A percentile compares a stretch with the other conserved stretches of the same genome.
These are phyloP conservation scores for Citrullus amarus DNA, from an alignment of 306 rosid species.

Conservation along the genomic window DNA sequence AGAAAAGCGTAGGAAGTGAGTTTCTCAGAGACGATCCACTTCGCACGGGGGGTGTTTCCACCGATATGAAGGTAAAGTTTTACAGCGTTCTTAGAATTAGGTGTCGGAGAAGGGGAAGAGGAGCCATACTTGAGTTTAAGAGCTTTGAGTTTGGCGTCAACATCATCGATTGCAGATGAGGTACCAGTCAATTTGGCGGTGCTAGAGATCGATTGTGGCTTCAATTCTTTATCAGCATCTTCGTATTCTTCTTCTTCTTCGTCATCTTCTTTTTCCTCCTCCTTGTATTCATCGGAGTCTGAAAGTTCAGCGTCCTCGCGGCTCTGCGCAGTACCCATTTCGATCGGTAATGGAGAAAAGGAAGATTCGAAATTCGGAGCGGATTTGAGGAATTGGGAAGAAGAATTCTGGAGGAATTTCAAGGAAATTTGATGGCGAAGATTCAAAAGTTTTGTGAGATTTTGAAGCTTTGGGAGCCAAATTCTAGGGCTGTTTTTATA, in stretches of 20 bases:
- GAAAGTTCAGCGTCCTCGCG: constrained; percentile 55
- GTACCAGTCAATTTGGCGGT: constrained; percentile 11
- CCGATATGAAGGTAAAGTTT: constrained; percentile 90
- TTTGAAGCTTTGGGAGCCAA: neutral
- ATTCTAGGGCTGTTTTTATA: neutral
- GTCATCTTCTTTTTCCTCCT: constrained; percentile 22
- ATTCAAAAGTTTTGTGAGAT: neutral
- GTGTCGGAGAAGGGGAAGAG: constrained; percentile 16
- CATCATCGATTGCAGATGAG: constrained; percentile 28
- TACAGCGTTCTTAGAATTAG: constrained; percentile 40
- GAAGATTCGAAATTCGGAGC: neutral
- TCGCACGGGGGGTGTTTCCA: constrained; percentile 67
- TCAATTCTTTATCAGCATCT: constrained; percentile 16
- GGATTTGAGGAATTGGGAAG: neutral
- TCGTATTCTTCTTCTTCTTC: constrained; percentile 15
- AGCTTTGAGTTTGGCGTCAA: constrained; percentile 61
- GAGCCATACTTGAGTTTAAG: constrained; percentile 57
- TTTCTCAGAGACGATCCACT: constrained; percentile 76
- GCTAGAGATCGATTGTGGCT: constrained; percentile 5
- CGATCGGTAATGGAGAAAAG: neutral
- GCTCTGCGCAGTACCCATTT: constrained; percentile 76
- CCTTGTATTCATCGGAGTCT: constrained; percentile 42
- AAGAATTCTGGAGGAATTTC: neutral
- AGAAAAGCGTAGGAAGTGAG: constrained; percentile 34
- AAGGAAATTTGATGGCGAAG: neutral